Percentiles rank a stretch among this genome's conserved stretches.
Conservation (phyloP, 176 grass and related monocot genomes). For the Juncus inflexus region DNA sequence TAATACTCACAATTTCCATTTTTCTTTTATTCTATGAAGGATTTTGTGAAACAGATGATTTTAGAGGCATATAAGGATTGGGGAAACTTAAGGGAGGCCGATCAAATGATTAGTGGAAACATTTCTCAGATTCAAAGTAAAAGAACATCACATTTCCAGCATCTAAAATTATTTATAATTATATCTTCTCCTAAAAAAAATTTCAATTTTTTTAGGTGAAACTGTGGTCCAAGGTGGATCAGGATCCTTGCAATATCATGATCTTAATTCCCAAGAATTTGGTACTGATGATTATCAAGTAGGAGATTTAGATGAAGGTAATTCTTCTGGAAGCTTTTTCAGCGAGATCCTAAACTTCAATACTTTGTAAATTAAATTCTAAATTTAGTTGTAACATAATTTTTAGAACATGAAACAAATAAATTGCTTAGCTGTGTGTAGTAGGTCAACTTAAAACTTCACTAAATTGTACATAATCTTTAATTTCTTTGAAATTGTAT, state of each 20-base stretch:
- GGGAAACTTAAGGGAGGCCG: constrained; percentile 1
- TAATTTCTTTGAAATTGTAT: no score
- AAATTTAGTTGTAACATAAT: no score
- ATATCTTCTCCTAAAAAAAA: neutral
- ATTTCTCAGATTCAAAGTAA: constrained; percentile 17
- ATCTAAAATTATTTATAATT: neutral
- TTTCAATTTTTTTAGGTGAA: neutral
- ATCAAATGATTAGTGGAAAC: constrained; percentile 6
- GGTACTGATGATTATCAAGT: constrained; percentile 11
- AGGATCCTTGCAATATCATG: neutral
- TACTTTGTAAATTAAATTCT: no score
- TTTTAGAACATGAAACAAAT: no score
- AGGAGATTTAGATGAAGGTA: constrained; percentile 1
- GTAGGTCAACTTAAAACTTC: no score
- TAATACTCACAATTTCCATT: neutral
- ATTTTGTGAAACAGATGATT: constrained; percentile 3
- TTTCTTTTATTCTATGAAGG: constrained; percentile 4
- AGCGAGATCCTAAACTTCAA: no score
- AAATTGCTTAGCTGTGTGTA: no score
- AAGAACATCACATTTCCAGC: neutral
- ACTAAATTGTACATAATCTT: no score
- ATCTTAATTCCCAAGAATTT: constrained; percentile 15
- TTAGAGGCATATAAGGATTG: constrained; percentile 16
- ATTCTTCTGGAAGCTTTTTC: neutral
- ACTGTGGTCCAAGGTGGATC: neutral